phyloP scores from a whole-genome alignment of 352 stramenopile genomes.

The Phytophthora boehmeriae region DNA sequence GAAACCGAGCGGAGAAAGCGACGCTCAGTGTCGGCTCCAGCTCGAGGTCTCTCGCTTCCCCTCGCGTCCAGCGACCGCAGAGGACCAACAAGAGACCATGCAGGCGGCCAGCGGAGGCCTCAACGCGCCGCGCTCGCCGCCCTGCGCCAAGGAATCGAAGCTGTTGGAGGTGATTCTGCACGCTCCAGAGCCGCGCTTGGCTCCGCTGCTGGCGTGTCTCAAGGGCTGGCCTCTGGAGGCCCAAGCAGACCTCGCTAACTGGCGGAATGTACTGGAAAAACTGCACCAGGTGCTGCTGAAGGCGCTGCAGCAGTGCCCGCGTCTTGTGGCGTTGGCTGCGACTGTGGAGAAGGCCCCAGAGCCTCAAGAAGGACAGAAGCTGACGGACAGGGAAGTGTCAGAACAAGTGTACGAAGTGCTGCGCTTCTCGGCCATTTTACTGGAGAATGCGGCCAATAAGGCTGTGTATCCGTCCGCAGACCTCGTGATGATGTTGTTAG shows the following conservation, averaged over 20 bases:
- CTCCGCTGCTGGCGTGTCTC: constrained; percentile 67
- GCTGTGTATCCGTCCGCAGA: constrained; percentile 70
- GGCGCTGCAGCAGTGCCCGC: constrained; percentile 47
- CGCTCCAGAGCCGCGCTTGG: constrained; percentile 46
- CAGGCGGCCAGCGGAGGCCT: constrained; percentile 25
- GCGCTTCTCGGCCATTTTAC: constrained; percentile 74
- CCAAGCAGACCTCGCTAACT: constrained; percentile 80
- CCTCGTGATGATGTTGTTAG: constrained; percentile 52
- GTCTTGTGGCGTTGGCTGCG: constrained; percentile 45
- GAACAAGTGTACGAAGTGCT: constrained; percentile 73
- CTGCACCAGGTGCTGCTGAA: constrained; percentile 53
- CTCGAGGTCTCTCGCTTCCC: neutral
- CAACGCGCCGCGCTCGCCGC: constrained; percentile 38
- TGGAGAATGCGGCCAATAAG: constrained; percentile 86
- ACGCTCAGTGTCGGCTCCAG: neutral
- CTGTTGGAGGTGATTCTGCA: constrained; percentile 71
- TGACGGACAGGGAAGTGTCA: constrained; percentile 43
- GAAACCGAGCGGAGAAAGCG: neutral
- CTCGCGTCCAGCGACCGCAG: too few species aligned
- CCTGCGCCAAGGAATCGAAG: constrained; percentile 56
- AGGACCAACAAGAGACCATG: constrained; percentile 26
- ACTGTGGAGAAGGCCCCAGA: constrained; percentile 24
- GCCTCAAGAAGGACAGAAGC: constrained; percentile 13
- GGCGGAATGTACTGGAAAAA: constrained; percentile 60
- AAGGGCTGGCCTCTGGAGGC: constrained; percentile 82